Percentiles rank a stretch among this genome's conserved stretches.
Evolutionary conservation across 192 early-diverging fungal genomes (phyloP).

Genomic region (Glomus cerebriforme): DNA sequence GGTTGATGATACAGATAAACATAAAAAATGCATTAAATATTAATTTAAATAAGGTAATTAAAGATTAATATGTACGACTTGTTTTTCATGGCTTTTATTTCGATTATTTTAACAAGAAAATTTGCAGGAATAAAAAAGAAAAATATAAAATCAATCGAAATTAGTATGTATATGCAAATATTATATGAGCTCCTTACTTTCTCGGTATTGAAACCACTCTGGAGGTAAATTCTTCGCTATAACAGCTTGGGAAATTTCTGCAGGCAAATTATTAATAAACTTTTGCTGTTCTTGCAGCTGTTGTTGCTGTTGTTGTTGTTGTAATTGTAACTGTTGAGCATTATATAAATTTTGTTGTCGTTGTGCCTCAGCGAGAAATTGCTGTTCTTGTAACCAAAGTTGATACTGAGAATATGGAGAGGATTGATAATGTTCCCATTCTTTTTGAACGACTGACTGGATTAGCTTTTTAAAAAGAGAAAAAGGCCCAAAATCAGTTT

Average conservation of each 20-base stretch:
- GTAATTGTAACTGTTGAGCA: not conserved
- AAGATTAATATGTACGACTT: not conserved
- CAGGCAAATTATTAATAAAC: slow-evolving; percentile 17
- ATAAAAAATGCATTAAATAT: too few species aligned
- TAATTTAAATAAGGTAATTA: not conserved
- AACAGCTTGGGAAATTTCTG: slow-evolving; percentile 22
- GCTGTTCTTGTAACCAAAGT: not conserved
- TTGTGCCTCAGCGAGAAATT: not conserved
- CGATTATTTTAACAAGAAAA: not conserved
- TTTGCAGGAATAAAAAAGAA: not conserved
- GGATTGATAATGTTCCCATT: slow-evolving; percentile 8
- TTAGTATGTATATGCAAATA: not conserved
- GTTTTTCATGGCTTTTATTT: not conserved
- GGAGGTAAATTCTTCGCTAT: slow-evolving; percentile 5
- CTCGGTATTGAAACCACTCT: slow-evolving; percentile 23
- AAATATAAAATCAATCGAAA: not conserved
- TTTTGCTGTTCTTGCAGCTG: not conserved
- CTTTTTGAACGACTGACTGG: slow-evolving; percentile 18
- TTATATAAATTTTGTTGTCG: not conserved
- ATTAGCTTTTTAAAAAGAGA: slow-evolving; percentile 15
- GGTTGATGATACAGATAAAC: too few species aligned
- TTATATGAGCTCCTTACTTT: not conserved
- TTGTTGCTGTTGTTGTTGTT: not conserved
- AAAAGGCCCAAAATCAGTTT: not conserved
- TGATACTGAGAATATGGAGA: not conserved